phyloP scores from a whole-genome alignment of 2,329 filamentous ascomycete genomes.

The Neurospora sp. region DNA sequence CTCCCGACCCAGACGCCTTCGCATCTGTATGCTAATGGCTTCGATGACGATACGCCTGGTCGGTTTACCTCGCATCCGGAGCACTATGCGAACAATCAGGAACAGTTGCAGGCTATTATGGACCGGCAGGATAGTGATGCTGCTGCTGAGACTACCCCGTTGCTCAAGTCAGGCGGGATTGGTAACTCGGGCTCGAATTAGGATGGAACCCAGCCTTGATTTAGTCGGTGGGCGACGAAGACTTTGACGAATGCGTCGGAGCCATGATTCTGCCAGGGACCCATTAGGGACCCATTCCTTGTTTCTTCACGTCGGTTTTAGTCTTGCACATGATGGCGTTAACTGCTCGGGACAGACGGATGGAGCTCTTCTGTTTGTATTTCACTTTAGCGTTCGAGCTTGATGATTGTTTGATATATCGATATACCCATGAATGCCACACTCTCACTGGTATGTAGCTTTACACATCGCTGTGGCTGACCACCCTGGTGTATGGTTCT shows the following conservation, averaged over 20 bases:
- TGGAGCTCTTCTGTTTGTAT: background rate
- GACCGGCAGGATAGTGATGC: slow-evolving; percentile 43
- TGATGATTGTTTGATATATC: background rate
- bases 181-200: slow-evolving; percentile 34
- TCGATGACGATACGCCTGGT: slow-evolving; percentile 40
- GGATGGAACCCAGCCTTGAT: slow-evolving; percentile 8
- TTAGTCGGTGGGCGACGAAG: background rate
- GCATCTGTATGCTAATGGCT: slow-evolving; percentile 28
- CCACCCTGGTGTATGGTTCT: background rate
- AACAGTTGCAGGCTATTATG: slow-evolving; percentile 39
- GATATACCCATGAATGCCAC: background rate
- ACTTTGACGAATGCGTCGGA: background rate
- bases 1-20: slow-evolving; percentile 21
- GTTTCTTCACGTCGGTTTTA: background rate
- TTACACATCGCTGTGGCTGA: background rate
- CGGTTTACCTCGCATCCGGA: slow-evolving; percentile 44
- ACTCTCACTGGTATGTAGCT: background rate
- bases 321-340: background rate
- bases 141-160: slow-evolving; percentile 38
- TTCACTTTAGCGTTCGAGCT: background rate
- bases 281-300: background rate
- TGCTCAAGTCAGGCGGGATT: slow-evolving; percentile 40
- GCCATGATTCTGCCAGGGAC: background rate
- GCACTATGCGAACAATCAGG: slow-evolving; percentile 40
- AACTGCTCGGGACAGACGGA: background rate